Evolutionary conservation across 345 rosid species (phyloP).

Genomic region (Gossypium bickii): DNA sequence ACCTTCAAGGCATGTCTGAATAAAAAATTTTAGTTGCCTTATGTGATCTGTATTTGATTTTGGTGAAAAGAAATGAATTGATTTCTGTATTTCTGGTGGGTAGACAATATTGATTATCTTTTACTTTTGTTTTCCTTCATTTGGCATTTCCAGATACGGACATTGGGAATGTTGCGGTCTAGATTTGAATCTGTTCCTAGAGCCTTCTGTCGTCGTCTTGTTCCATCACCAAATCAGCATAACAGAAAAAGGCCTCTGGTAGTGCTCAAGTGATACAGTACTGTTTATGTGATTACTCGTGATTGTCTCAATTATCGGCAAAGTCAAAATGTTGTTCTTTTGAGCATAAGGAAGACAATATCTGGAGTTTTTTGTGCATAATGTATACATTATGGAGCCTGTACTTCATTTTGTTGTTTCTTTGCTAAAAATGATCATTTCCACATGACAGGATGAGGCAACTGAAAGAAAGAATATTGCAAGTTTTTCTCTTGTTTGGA

Average conservation of each 20-base stretch:
- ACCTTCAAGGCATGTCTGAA: background rate
- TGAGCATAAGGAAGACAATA: background rate
- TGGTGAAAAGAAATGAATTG: background rate
- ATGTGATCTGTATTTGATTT: background rate
- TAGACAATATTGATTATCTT: conserved; percentile 8
- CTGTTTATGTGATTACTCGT: conserved; percentile 2
- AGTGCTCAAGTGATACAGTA: conserved; percentile 14
- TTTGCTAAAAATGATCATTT: conserved; percentile 22
- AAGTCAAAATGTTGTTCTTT: background rate
- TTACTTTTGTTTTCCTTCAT: conserved; percentile 18
- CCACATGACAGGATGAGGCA: conserved; percentile 48
- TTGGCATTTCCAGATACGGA: conserved; percentile 60
- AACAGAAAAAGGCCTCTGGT: conserved; percentile 33
- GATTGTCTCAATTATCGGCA: background rate
- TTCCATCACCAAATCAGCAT: conserved; percentile 46
- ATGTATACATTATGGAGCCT: conserved; percentile 6
- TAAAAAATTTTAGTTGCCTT: background rate
- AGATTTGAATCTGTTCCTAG: conserved; percentile 70
- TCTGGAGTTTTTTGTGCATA: background rate
- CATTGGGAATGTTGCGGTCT: conserved; percentile 93
- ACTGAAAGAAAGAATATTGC: conserved; percentile 47
- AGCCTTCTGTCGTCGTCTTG: conserved; percentile 59
- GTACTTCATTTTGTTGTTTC: conserved; percentile 14
- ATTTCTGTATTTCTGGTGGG: background rate
- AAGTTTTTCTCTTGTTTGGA: conserved; percentile 88